Evolutionary conservation across 176 grass and related monocot species (phyloP).

Genomic region (Thinopyrum elongatum): DNA sequence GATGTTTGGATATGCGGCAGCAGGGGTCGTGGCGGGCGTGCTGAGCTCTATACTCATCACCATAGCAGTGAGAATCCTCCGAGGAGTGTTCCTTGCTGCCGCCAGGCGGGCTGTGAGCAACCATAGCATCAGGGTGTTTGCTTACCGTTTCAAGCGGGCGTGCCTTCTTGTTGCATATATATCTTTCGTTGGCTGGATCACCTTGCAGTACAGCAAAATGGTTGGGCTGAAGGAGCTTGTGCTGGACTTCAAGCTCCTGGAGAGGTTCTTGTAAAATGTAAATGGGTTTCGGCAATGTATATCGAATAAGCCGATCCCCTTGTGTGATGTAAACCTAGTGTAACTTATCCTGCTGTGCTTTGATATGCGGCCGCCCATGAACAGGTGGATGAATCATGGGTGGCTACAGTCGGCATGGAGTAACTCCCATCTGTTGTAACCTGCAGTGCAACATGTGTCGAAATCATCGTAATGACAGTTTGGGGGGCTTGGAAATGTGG

Average conservation of each 20-base stretch:
- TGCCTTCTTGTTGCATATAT: constrained; percentile 80
- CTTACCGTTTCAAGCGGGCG: constrained; percentile 37
- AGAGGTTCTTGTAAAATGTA: constrained; percentile 64
- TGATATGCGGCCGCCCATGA: background rate
- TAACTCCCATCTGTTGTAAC: background rate
- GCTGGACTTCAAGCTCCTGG: constrained; percentile 48
- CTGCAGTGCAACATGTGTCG: background rate
- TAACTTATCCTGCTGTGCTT: background rate
- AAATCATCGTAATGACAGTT: background rate
- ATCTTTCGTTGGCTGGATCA: constrained; percentile 72
- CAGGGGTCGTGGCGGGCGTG: constrained; percentile 58
- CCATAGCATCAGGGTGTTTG: constrained; percentile 36
- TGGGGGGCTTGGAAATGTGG: background rate
- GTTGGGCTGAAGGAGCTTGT: constrained; percentile 75
- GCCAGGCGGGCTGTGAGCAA: constrained; percentile 40
- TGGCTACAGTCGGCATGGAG: background rate
- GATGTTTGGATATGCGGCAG: constrained; percentile 33
- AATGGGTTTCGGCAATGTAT: constrained; percentile 23
- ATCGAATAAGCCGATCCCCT: background rate
- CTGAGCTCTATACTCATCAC: constrained; percentile 44
- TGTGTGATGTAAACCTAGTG: too few species aligned
- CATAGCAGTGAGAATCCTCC: constrained; percentile 35
- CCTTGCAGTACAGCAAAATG: constrained; percentile 76
- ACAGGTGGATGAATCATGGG: background rate
- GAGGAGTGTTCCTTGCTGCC: constrained; percentile 36